Conservation (phyloP, 805 yeast species). For the Saturnispora sanitii region DNA sequence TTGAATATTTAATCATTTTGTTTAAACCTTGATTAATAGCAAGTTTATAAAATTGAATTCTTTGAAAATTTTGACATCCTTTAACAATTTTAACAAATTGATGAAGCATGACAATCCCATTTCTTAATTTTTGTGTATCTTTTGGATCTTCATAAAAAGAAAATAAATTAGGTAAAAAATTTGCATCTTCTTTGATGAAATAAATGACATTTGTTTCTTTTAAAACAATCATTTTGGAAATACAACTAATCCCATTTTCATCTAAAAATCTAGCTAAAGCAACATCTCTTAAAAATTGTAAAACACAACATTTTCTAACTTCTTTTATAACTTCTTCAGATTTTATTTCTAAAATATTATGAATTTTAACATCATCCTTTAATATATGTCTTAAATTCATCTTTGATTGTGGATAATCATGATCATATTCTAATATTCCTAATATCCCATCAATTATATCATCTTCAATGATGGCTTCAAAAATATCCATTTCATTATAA, state of each 20-base stretch:
- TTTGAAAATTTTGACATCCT: slow-evolving; percentile 47
- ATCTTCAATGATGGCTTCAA: slow-evolving; percentile 50
- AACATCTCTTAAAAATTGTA: slow-evolving; percentile 79
- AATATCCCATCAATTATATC: slow-evolving; percentile 46
- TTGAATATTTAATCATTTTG: slow-evolving; percentile 60
- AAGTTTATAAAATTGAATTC: slow-evolving; percentile 52
- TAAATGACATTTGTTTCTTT: slow-evolving; percentile 62
- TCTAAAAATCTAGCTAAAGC: slow-evolving; percentile 75
- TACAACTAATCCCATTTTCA: slow-evolving; percentile 61
- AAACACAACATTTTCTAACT: slow-evolving; percentile 64
- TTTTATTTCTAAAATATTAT: slow-evolving; percentile 59
- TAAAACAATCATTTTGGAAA: slow-evolving; percentile 55
- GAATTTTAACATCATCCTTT: slow-evolving; percentile 47
- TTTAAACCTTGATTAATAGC: slow-evolving; percentile 63
- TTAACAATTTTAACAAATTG: slow-evolving; percentile 74
- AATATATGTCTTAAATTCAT: slow-evolving; percentile 71
- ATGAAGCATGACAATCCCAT: slow-evolving; percentile 70
- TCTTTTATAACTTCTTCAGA: slow-evolving; percentile 40
- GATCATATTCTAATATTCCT: slow-evolving; percentile 84
- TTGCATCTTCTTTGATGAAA: slow-evolving; percentile 40
- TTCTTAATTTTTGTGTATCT: slow-evolving; percentile 33
- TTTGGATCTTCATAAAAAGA: slow-evolving; percentile 34
- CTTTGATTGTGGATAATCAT: slow-evolving; percentile 70
- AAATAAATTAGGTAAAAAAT: slow-evolving; percentile 52
- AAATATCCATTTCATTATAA: slow-evolving; percentile 56